phyloP scores from a whole-genome alignment of 2,329 filamentous ascomycete species.

The Colletotrichum lupini region DNA sequence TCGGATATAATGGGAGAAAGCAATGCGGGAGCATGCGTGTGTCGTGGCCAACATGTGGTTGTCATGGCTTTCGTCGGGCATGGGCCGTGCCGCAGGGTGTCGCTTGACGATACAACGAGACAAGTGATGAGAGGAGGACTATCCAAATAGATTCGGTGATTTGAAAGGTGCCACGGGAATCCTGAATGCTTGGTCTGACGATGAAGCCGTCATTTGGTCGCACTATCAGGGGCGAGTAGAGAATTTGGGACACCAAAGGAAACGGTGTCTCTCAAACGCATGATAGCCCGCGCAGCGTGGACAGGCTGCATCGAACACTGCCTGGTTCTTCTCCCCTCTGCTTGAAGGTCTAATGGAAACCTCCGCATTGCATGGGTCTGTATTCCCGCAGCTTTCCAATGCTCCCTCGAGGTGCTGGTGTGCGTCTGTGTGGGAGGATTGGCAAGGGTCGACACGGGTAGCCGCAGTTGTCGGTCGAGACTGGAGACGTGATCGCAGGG shows the following conservation, averaged over 20 bases:
- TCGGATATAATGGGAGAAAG: background rate
- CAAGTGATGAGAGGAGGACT: background rate
- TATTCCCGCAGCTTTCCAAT: constrained; percentile 21
- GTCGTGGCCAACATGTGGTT: constrained; percentile 1
- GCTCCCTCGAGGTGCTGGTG: constrained; percentile 16
- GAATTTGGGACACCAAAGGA: background rate
- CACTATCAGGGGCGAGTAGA: constrained; percentile 12
- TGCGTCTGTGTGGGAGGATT: constrained; percentile 23
- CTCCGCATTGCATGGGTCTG: background rate
- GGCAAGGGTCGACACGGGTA: constrained; percentile 22
- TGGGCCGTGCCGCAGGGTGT: background rate
- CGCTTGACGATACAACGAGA: constrained; percentile 23
- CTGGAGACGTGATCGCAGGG: constrained; percentile 19
- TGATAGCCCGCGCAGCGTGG: background rate
- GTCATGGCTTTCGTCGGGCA: background rate
- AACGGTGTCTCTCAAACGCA: background rate
- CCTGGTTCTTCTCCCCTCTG: constrained; percentile 1
- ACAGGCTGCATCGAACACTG: constrained; percentile 5
- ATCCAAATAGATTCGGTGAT: background rate
- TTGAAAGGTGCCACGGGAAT: background rate
- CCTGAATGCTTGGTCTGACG: background rate
- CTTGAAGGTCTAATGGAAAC: background rate
- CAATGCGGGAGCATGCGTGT: background rate
- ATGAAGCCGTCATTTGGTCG: constrained; percentile 9
- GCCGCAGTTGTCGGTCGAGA: constrained; percentile 18